Conservation (phyloP, 2,329 filamentous ascomycete species). For the Fusarium tjaetaba region DNA sequence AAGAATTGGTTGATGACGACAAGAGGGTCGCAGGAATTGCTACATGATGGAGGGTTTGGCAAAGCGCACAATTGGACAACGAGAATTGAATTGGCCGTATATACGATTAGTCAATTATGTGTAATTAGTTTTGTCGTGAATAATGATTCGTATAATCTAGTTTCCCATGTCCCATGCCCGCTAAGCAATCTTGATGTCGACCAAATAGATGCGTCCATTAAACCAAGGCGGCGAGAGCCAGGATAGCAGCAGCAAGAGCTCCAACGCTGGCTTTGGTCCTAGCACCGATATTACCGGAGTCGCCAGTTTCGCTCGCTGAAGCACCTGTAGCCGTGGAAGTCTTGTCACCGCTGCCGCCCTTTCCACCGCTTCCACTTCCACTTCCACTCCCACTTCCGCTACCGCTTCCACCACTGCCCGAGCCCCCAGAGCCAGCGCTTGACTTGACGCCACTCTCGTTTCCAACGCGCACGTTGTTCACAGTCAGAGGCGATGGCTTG, state of each 20-base stretch:
- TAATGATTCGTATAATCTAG: not conserved
- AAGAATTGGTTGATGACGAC: conserved; percentile 19
- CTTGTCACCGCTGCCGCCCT: not conserved
- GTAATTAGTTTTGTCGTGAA: conserved; percentile 5
- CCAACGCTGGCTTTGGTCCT: conserved; percentile 10
- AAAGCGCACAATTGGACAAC: not conserved
- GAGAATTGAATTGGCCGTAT: too few relatives aligned
- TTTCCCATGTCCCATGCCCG: not conserved
- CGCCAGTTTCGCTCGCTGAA: conserved; percentile 8
- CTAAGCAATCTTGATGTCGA: not conserved
- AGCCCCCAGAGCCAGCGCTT: conserved; percentile 15
- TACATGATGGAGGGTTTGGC: not conserved
- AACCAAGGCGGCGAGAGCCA: conserved; percentile 9
- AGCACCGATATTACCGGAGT: conserved; percentile 13
- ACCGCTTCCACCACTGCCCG: not conserved
- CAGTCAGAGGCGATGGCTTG: conserved; percentile 20
- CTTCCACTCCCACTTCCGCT: not conserved
- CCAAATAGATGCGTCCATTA: not conserved
- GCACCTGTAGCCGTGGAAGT: conserved; percentile 8
- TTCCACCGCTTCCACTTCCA: not conserved
- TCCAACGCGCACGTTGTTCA: conserved; percentile 21
- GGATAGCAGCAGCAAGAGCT: conserved; percentile 15
- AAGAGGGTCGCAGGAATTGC: not conserved
- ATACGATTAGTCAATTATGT: not conserved
- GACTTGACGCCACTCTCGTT: conserved; percentile 26